phyloP scores from a whole-genome alignment of 805 yeast genomes.

The Yamadazyma tumulicola region DNA sequence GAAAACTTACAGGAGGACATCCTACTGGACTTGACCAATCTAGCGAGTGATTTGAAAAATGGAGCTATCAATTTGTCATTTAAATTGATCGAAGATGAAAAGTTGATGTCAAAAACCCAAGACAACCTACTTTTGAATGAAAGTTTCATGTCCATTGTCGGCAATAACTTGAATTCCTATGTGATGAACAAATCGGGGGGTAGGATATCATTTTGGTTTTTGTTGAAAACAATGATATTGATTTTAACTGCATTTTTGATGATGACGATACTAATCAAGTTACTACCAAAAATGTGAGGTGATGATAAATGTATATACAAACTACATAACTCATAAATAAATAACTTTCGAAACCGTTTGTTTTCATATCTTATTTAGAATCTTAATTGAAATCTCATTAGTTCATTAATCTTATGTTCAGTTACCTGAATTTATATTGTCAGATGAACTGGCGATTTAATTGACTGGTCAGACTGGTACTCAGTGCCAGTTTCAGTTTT shows the following conservation, averaged over 20 bases:
- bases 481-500: neutral
- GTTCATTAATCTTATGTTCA: too few relatives aligned
- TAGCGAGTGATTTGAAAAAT: constrained; percentile 45
- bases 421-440: too few relatives aligned
- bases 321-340: constrained; percentile 6
- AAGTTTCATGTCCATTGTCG: constrained; percentile 27
- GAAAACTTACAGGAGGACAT: constrained; percentile 47
- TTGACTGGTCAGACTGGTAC: neutral
- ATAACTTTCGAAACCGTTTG: neutral
- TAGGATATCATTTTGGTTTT: constrained; percentile 35
- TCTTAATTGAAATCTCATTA: neutral
- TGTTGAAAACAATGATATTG: constrained; percentile 27
- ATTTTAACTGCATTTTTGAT: constrained; percentile 24
- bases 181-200: constrained; percentile 38
- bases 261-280: constrained; percentile 29
- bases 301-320: constrained; percentile 3
- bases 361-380: too few relatives aligned
- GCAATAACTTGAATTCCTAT: constrained; percentile 35
- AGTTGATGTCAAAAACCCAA: constrained; percentile 29
- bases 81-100: constrained; percentile 31
- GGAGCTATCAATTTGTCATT: constrained; percentile 44
- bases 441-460: neutral
- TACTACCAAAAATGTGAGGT: constrained; percentile 32
- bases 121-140: constrained; percentile 33
- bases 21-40: constrained; percentile 43